Conservation (phyloP, 164 flowering plant species). For the Magnolia sinica region DNA sequence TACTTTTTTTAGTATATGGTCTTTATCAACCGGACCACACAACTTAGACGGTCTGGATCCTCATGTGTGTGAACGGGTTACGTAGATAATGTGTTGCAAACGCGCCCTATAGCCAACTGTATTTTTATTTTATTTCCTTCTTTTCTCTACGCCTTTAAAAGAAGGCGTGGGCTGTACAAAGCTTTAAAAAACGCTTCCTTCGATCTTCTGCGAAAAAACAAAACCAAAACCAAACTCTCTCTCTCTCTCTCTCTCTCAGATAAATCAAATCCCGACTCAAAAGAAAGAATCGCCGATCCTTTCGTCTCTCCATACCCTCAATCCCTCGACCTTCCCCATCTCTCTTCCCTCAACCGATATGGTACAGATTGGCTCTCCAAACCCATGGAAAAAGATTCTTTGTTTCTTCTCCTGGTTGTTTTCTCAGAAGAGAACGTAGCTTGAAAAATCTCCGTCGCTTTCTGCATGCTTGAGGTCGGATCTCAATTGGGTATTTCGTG, state of each 20-base stretch:
- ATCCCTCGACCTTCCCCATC: background rate
- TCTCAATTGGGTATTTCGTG: constrained; percentile 1
- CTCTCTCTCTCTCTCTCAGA: background rate
- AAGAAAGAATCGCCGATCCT: background rate
- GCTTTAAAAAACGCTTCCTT: background rate
- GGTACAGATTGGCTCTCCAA: background rate
- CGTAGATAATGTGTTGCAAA: background rate
- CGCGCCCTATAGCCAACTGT: background rate
- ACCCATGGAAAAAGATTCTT: background rate
- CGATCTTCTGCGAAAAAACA: background rate
- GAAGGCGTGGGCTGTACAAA: background rate
- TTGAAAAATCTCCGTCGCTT: background rate
- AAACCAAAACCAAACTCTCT: background rate
- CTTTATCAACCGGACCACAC: background rate
- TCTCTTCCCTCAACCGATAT: background rate
- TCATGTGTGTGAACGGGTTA: background rate
- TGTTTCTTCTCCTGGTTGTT: background rate
- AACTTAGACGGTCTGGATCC: background rate
- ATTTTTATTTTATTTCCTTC: background rate
- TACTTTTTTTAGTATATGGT: background rate
- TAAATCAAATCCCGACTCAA: background rate
- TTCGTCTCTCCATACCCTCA: background rate
- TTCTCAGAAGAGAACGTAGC: background rate
- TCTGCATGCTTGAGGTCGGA: background rate
- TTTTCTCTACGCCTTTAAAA: background rate